Conservation (phyloP, 2,329 filamentous ascomycete species). For the Canariomyces notabilis region DNA sequence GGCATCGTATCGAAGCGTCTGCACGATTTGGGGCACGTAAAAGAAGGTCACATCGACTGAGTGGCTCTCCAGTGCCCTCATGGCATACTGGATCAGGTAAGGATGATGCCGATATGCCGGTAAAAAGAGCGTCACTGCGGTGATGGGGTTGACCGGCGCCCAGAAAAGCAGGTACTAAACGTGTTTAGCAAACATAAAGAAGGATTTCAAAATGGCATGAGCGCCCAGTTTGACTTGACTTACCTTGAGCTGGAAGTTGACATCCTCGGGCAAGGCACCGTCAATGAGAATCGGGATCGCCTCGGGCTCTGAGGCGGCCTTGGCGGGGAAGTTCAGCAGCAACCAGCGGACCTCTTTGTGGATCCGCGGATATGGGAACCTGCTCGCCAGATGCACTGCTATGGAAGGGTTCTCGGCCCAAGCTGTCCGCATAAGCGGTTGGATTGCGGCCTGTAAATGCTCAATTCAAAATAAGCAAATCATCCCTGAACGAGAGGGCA, state of each 20-base stretch:
- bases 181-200: conserved; percentile 29
- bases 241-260: conserved; percentile 81
- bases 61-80: conserved; percentile 89
- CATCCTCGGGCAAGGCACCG: conserved; percentile 67
- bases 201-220: neutral
- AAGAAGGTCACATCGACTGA: conserved; percentile 98
- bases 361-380: conserved; percentile 73
- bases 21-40: conserved; percentile 97
- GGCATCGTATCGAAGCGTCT: conserved; percentile 85
- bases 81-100: conserved; percentile 92
- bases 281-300: conserved; percentile 80
- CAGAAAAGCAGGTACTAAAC: conserved; percentile 81
- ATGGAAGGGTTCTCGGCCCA: conserved; percentile 83
- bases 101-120: conserved; percentile 88
- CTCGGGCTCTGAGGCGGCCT: conserved; percentile 73
- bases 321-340: conserved; percentile 77
- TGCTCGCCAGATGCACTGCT: conserved; percentile 75
- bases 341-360: conserved; percentile 72
- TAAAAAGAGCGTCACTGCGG: conserved; percentile 87
- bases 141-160: conserved; percentile 87
- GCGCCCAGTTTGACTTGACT: conserved; percentile 4
- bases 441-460: conserved; percentile 45
- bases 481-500: too few relatives aligned
- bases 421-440: conserved; percentile 69
- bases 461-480: neutral